Evolutionary conservation across 164 flowering plant genomes (phyloP).

Genomic region (Vitis labrusca): DNA sequence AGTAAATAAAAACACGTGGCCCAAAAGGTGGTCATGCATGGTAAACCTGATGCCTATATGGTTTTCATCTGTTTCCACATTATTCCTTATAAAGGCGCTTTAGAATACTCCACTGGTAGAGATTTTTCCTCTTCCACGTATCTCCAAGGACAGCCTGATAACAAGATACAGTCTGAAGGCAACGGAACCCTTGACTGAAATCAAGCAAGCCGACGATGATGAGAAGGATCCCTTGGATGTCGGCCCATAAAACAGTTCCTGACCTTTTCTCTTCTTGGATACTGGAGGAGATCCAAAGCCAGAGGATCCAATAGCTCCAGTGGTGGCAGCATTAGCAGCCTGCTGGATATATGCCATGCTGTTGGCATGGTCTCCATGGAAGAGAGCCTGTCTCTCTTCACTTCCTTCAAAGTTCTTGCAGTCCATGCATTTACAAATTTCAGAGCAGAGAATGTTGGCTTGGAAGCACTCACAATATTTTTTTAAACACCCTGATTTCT

Average conservation of each 20-base stretch:
- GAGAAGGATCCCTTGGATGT: conserved; percentile 44
- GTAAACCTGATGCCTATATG: too few relatives aligned
- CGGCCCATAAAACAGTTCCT: conserved; percentile 54
- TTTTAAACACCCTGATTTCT: conserved; percentile 96
- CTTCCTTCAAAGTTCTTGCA: conserved; percentile 98
- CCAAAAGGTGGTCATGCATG: too few relatives aligned
- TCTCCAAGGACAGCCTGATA: conserved; percentile 15
- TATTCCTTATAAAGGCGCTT: too few relatives aligned
- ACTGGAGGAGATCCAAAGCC: conserved; percentile 83
- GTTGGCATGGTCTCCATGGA: conserved; percentile 73
- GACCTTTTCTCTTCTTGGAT: conserved; percentile 72
- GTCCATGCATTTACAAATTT: conserved; percentile 92
- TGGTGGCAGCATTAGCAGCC: conserved; percentile 96
- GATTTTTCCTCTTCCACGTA: too few relatives aligned
- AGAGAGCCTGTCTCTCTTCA: conserved; percentile 93
- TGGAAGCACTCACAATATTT: conserved; percentile 99
- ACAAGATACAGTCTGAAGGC: conserved; percentile 38
- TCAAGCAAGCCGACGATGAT: conserved; percentile 36
- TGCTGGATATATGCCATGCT: conserved; percentile 77
- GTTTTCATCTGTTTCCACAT: too few relatives aligned
- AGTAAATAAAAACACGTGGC: too few relatives aligned
- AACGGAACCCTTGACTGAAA: conserved; percentile 29
- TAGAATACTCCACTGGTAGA: too few relatives aligned
- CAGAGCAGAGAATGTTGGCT: conserved; percentile 95
- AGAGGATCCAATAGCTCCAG: conserved; percentile 93